Evolutionary conservation across 1,139 yeast species (phyloP).

Genomic region (Debaryomycetaceae sp.): DNA sequence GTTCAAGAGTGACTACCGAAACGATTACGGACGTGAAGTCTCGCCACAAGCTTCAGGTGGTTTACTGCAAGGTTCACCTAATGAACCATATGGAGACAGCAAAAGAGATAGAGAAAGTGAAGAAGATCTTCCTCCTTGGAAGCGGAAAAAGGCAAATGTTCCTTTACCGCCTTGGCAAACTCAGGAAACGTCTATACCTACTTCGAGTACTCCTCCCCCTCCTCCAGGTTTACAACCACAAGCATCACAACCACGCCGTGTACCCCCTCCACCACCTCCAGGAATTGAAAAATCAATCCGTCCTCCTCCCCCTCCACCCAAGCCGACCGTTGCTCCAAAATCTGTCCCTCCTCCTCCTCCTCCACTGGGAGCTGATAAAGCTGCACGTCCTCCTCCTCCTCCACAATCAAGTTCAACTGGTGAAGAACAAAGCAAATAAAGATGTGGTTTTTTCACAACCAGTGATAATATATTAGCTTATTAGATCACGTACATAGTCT

Average conservation of each 20-base stretch:
- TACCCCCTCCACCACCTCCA: slow-evolving; percentile 14
- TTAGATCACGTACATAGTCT: no score
- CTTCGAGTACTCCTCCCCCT: neutral
- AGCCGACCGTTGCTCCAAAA: slow-evolving; percentile 13
- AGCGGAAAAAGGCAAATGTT: slow-evolving; percentile 12
- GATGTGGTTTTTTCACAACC: no score
- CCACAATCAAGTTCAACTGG: slow-evolving; percentile 8
- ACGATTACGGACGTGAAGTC: slow-evolving; percentile 4
- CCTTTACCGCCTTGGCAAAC: slow-evolving; percentile 19
- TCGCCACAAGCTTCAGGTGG: neutral
- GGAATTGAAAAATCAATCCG: slow-evolving; percentile 13
- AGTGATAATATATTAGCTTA: no score
- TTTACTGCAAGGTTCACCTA: neutral
- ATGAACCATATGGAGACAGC: slow-evolving; percentile 10
- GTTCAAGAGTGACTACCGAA: slow-evolving; percentile 9
- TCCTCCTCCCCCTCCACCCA: slow-evolving; percentile 16
- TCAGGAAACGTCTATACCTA: neutral
- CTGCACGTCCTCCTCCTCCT: slow-evolving; percentile 22
- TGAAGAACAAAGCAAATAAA: no score
- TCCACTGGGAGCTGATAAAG: slow-evolving; percentile 5
- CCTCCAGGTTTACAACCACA: slow-evolving; percentile 3
- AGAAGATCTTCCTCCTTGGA: slow-evolving; percentile 12
- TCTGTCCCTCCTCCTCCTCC: slow-evolving; percentile 18
- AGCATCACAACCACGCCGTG: neutral
- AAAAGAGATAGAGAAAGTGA: slow-evolving; percentile 10